phyloP scores from a whole-genome alignment of 345 rosid genomes.

The Euphorbia peplus region DNA sequence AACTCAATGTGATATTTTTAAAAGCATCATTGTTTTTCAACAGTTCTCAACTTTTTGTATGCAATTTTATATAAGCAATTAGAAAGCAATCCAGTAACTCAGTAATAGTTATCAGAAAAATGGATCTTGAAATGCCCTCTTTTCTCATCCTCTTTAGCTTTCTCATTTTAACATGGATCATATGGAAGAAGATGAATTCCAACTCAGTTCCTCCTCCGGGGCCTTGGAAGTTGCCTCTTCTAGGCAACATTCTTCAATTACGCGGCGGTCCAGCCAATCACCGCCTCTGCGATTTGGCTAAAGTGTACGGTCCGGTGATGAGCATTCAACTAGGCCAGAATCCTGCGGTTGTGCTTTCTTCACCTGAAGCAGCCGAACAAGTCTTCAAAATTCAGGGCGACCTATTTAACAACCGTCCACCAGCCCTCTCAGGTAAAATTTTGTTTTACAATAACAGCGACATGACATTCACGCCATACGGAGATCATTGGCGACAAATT shows the following conservation, averaged over 20 bases:
- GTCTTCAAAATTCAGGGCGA: constrained; percentile 3
- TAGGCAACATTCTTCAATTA: constrained; percentile 35
- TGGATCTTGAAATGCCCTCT: neutral
- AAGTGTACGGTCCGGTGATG: constrained; percentile 11
- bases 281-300: neutral
- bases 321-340: constrained; percentile 12
- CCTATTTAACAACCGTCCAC: neutral
- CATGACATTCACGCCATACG: neutral
- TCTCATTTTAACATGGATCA: neutral
- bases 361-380: constrained; percentile 6
- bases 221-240: constrained; percentile 33
- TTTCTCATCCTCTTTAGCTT: neutral
- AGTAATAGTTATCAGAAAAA: too few relatives aligned
- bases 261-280: constrained; percentile 6
- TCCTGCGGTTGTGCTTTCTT: neutral
- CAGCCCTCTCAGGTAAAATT: neutral
- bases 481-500: constrained; percentile 15
- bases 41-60: too few relatives aligned
- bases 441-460: neutral
- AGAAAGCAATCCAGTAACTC: too few relatives aligned
- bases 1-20: too few relatives aligned
- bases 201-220: constrained; percentile 17
- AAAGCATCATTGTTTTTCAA: too few relatives aligned
- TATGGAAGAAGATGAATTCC: neutral
- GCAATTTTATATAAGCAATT: too few relatives aligned